Evolutionary conservation across 1,284 basidiomycete species (phyloP), one percentile per base, ranked within the genome.

Genomic region (Cerrena zonata): DNA sequence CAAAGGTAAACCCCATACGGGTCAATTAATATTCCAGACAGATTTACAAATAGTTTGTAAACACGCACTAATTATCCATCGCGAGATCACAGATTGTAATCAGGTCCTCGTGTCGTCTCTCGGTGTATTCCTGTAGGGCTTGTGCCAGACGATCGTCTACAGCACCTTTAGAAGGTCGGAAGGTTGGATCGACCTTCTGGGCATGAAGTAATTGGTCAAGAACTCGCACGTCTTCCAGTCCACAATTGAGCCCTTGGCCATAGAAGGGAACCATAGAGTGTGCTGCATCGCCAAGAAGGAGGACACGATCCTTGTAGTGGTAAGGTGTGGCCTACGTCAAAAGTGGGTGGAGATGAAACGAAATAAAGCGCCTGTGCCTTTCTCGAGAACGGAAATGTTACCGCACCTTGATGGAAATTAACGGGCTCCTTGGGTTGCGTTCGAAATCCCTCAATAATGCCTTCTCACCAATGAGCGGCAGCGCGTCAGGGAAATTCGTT

Each of bases 261-360:
- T 95, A 99, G 73, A 99, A 99, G 45, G 95, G 95, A 22, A 94
- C 91, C 93, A 97, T 97, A 39, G 91, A 89, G 70, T 99, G 95
- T 4, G 94, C 91, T 30, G 95, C 86, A 69, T 99, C 95, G 45
- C 95, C 95, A 45, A 99, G 73, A 49, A 99, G 78, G 36, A 98
- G 77, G 47, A 80, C 92, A 60, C 91, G 82, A 69, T 92, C 91
- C 66, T 82, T 82, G 76, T 91, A 94, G 67, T 94, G 89, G 69
- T 95, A 93, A 39, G 94, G 94, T 53, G 78, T 83, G 60, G 85
- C 82, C 86, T 94, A 51, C n/a, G n/a, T n/a, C 50, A 23, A 45
- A 45, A 45, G 15, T 22, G n/a, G 27, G 38, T 22, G 27, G 36
- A 27, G 37, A 24, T 37, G 46, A 24, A 45, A 45, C 44, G 21